phyloP scores from a whole-genome alignment of 768 basidiomycete species.

The Suillus spraguei region DNA sequence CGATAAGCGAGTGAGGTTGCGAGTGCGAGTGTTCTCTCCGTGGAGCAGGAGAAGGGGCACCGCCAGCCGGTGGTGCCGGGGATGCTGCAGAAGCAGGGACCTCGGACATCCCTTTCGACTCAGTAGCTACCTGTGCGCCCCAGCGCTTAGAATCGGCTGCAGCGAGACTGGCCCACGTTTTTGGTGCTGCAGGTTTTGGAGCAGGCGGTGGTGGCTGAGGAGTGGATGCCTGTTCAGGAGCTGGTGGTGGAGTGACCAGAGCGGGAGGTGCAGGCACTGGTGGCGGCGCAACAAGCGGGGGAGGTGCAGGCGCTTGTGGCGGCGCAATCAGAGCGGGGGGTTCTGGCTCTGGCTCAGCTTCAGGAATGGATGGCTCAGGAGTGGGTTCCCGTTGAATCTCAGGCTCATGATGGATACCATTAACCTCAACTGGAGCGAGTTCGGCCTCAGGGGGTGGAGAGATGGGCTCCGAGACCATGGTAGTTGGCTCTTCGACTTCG shows the following conservation, averaged over 20 bases:
- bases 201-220: constrained; percentile 37
- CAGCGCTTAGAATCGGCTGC: constrained; percentile 82
- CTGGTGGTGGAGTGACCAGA: constrained; percentile 35
- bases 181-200: constrained; percentile 56
- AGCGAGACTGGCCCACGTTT: constrained; percentile 92
- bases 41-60: constrained; percentile 39
- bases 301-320: constrained; percentile 23
- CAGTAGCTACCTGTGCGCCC: constrained; percentile 80
- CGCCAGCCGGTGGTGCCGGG: constrained; percentile 37
- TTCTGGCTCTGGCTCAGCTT: constrained; percentile 27
- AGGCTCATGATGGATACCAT: constrained; percentile 41
- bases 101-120: constrained; percentile 77
- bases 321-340: constrained; percentile 29
- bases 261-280: constrained; percentile 23
- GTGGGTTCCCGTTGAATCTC: constrained; percentile 33
- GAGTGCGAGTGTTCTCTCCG: constrained; percentile 30
- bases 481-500: constrained; percentile 24
- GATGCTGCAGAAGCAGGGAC: constrained; percentile 44
- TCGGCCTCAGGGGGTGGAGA: constrained; percentile 40
- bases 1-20: constrained; percentile 32
- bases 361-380: constrained; percentile 26
- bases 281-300: constrained; percentile 27
- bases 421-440: constrained; percentile 42
- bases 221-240: constrained; percentile 30
- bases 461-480: constrained; percentile 36